Conservation (phyloP, 192 early-diverging fungal genomes). For the Umbelopsis isabellina region DNA sequence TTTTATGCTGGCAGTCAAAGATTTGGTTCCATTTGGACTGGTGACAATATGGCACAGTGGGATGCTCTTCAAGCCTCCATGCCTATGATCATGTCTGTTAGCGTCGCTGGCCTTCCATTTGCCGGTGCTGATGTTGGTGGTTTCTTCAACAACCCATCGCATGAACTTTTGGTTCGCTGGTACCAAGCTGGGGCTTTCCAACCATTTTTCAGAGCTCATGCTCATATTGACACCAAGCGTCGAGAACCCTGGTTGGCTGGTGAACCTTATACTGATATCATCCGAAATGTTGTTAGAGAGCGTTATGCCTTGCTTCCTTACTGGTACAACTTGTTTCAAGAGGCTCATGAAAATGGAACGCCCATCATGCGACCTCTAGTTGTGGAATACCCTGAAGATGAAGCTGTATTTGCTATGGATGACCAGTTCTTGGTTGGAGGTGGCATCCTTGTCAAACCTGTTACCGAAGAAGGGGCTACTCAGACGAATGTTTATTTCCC, state of each 20-base stretch:
- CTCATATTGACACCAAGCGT: constrained; percentile 96
- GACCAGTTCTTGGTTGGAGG: constrained; percentile 91
- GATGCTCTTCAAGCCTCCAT: constrained; percentile 77
- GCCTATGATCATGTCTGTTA: constrained; percentile 90
- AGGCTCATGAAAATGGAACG: constrained; percentile 72
- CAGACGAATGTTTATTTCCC: constrained; percentile 77
- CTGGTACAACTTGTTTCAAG: constrained; percentile 91
- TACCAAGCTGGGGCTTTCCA: constrained; percentile 95
- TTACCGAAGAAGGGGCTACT: constrained; percentile 60
- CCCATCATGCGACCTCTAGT: constrained; percentile 92
- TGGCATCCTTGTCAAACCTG: constrained; percentile 74
- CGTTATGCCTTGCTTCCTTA: constrained; percentile 91
- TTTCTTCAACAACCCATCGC: constrained; percentile 94
- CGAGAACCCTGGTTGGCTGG: constrained; percentile 97
- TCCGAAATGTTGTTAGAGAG: constrained; percentile 77
- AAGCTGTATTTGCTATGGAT: constrained; percentile 76
- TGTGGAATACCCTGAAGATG: constrained; percentile 83
- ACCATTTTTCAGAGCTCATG: constrained; percentile 98
- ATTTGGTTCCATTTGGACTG: constrained; percentile 97
- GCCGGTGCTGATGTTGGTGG: constrained; percentile 94
- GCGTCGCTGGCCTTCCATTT: constrained; percentile 88
- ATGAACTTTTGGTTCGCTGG: constrained; percentile 94
- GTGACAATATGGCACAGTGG: constrained; percentile 94
- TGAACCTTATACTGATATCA: constrained; percentile 77
- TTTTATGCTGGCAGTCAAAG: constrained; percentile 97